Evolutionary conservation across 2,329 filamentous ascomycete genomes (phyloP).

Genomic region (Calonectria pteridis): DNA sequence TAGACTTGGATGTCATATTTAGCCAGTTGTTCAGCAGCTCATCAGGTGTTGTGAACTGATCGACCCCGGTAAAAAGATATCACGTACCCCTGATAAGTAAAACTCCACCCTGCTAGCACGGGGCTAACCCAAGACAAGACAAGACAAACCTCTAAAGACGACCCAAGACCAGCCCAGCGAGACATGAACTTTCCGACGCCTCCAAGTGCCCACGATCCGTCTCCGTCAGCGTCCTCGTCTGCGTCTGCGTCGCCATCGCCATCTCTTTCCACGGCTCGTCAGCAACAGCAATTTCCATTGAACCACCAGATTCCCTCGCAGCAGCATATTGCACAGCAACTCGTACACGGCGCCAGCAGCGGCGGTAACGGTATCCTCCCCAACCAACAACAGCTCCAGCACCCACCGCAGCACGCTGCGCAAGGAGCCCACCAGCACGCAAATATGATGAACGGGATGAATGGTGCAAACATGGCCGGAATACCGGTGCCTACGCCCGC

Average conservation of each 20-base stretch:
- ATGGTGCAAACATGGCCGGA: conserved; percentile 61
- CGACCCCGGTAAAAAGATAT: conserved; percentile 37
- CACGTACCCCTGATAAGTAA: conserved; percentile 27
- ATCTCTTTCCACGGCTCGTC: conserved; percentile 37
- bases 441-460: conserved; percentile 63
- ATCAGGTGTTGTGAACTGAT: not conserved
- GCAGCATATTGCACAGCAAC: conserved; percentile 26
- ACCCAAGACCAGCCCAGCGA: conserved; percentile 39
- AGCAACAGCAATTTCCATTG: conserved; percentile 38
- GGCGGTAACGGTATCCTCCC: conserved; percentile 2
- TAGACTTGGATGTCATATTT: not conserved
- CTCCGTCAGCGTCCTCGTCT: conserved; percentile 33
- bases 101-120: conserved; percentile 30
- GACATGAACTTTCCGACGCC: conserved; percentile 51
- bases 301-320: conserved; percentile 13
- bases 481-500: conserved; percentile 72
- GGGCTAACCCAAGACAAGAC: conserved; percentile 45
- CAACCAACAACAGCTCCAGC: conserved; percentile 35
- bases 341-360: conserved; percentile 9
- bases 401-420: conserved; percentile 36
- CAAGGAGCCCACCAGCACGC: conserved; percentile 39
- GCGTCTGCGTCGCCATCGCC: conserved; percentile 33
- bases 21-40: not conserved
- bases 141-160: conserved; percentile 41
- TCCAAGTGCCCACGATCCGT: conserved; percentile 42